These are phyloP conservation scores for Cryoendolithus antarcticus DNA, from an alignment of 2,329 filamentous ascomycete species.

Conservation along the genomic window DNA sequence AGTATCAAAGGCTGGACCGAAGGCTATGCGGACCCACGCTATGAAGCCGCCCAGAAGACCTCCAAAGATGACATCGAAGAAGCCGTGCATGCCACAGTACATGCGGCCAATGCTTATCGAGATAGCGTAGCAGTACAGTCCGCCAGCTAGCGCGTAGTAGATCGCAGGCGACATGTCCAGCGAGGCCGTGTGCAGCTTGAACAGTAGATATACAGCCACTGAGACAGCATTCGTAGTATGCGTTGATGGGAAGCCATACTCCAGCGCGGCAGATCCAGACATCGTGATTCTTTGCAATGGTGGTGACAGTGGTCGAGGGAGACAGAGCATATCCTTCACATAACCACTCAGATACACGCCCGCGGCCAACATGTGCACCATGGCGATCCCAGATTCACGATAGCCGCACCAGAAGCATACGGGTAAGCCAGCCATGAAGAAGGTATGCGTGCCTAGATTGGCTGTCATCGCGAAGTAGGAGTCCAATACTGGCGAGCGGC, in stretches of 20 bases:
- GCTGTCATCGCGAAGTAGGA: constrained; percentile 95
- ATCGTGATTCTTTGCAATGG: constrained; percentile 91
- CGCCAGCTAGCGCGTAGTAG: constrained; percentile 27
- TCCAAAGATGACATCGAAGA: constrained; percentile 78
- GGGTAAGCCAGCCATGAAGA: constrained; percentile 92
- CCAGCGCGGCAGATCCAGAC: constrained; percentile 87
- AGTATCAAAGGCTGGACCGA: constrained; percentile 50
- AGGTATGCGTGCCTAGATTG: constrained; percentile 93
- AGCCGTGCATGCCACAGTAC: constrained; percentile 98
- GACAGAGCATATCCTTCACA: constrained; percentile 83
- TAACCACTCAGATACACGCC: constrained; percentile 67
- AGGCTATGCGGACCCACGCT: constrained; percentile 42
- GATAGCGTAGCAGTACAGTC: constrained; percentile 71
- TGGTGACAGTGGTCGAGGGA: constrained; percentile 82
- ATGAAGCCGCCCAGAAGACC: constrained; percentile 61
- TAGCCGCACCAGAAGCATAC: constrained; percentile 96
- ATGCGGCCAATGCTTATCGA: constrained; percentile 86
- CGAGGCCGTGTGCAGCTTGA: constrained; percentile 55
- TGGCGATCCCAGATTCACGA: constrained; percentile 66
- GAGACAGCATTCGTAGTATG: constrained; percentile 96
- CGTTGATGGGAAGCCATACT: constrained; percentile 95
- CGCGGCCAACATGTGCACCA: constrained; percentile 50
- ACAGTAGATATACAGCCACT: constrained; percentile 72
- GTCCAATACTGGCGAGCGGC: constrained; percentile 76
- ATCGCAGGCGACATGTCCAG: constrained; percentile 42